phyloP scores from a whole-genome alignment of 108 stramenopile species.

The Stephanodiscus minutulus region DNA sequence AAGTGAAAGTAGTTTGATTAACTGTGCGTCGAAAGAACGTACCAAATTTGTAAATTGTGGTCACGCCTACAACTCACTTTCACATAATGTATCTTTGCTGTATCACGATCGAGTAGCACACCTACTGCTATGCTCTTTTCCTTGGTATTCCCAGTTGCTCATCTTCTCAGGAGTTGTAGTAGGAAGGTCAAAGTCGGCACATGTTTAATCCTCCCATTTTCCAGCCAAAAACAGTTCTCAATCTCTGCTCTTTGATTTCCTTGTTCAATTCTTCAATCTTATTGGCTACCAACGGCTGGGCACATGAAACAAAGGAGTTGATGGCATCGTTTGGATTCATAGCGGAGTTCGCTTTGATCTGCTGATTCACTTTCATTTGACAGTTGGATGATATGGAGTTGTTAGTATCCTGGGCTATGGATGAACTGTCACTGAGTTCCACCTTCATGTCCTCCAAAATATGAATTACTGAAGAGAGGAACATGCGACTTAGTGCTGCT shows the following conservation, averaged over 20 bases:
- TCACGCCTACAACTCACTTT: conserved; percentile 12
- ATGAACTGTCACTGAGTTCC: conserved; percentile 36
- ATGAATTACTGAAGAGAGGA: conserved; percentile 27
- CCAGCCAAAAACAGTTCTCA: conserved; percentile 52
- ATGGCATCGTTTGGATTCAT: conserved; percentile 25
- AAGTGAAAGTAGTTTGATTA: background rate
- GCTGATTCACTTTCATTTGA: conserved; percentile 20
- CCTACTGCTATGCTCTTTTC: conserved; percentile 37
- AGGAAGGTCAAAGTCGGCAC: conserved; percentile 56
- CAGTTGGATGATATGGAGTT: conserved; percentile 23
- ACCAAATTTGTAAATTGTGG: background rate
- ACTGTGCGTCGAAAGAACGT: background rate
- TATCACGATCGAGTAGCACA: conserved; percentile 61
- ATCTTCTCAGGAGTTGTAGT: conserved; percentile 50
- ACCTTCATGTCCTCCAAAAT: conserved; percentile 44
- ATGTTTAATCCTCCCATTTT: conserved; percentile 78
- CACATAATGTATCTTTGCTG: conserved; percentile 73
- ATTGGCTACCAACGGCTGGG: conserved; percentile 38
- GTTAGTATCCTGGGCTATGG: conserved; percentile 11
- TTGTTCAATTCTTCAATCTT: conserved; percentile 47
- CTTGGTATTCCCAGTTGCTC: conserved; percentile 41
- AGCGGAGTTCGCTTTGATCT: conserved; percentile 4
- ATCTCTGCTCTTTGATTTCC: conserved; percentile 62
- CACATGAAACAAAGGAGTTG: conserved; percentile 29
- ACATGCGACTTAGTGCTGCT: background rate